These are phyloP conservation scores for Neophaeococcomyces mojaviensis DNA, from an alignment of 2,329 filamentous ascomycete genomes.

Conservation along the genomic window DNA sequence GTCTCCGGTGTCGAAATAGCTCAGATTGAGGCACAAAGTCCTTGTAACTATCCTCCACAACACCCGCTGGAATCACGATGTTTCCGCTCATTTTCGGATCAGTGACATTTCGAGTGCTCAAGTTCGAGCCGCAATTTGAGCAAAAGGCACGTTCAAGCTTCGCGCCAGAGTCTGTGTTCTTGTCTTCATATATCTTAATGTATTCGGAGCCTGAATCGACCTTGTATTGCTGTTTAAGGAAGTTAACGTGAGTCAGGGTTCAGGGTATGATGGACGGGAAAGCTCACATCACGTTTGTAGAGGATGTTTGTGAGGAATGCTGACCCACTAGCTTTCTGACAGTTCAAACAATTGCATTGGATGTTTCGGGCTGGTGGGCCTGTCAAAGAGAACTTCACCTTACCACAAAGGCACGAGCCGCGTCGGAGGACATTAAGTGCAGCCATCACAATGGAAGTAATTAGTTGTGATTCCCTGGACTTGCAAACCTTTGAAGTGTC, in stretches of 20 bases:
- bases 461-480: too few relatives aligned
- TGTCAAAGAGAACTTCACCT: conserved; percentile 19
- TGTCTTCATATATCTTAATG: conserved; percentile 17
- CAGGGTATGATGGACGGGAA: background rate
- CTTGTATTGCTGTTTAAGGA: conserved; percentile 10
- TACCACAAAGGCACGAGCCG: conserved; percentile 22
- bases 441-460: too few relatives aligned
- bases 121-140: conserved; percentile 17
- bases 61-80: conserved; percentile 7
- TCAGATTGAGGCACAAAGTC: conserved; percentile 4
- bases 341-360: conserved; percentile 23
- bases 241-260: too few relatives aligned
- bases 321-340: conserved; percentile 22
- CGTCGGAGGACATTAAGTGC: too few relatives aligned
- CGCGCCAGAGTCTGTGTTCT: conserved; percentile 8
- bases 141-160: conserved; percentile 20
- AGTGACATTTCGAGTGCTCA: background rate
- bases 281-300: conserved; percentile 14
- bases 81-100: conserved; percentile 6
- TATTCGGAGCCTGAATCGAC: conserved; percentile 7
- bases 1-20: background rate
- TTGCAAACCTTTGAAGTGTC: too few relatives aligned
- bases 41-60: conserved; percentile 5
- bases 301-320: conserved; percentile 22
- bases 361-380: conserved; percentile 13